Conservation (phyloP, 208 protist species). For the Leishmania guyanensis region DNA sequence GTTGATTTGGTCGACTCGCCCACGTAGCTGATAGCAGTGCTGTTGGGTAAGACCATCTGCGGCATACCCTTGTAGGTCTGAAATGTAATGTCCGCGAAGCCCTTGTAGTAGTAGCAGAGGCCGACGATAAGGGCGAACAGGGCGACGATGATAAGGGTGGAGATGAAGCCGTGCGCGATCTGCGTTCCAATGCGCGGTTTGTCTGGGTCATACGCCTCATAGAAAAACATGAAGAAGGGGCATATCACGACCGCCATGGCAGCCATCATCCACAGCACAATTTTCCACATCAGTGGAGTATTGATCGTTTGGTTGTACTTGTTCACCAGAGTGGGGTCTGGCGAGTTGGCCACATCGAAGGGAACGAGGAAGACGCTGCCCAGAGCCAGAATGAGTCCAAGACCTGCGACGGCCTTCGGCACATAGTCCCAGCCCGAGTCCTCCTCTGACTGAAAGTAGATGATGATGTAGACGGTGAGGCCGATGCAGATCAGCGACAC, state of each 20-base stretch:
- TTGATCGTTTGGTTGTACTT: slow-evolving; percentile 75
- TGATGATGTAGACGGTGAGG: slow-evolving; percentile 59
- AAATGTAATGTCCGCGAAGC: slow-evolving; percentile 47
- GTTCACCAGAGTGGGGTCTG: slow-evolving; percentile 60
- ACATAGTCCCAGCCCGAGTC: slow-evolving; percentile 53
- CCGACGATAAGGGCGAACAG: slow-evolving; percentile 62
- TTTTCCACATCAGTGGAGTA: slow-evolving; percentile 86
- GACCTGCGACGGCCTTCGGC: slow-evolving; percentile 69
- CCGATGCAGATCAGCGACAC: slow-evolving; percentile 59
- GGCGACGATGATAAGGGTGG: slow-evolving; percentile 57
- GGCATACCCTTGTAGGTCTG: slow-evolving; percentile 38
- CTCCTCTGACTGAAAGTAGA: slow-evolving; percentile 79
- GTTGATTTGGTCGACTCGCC: slow-evolving; percentile 22
- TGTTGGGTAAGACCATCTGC: slow-evolving; percentile 32
- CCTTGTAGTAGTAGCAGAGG: slow-evolving; percentile 59
- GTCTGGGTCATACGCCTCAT: slow-evolving; percentile 92
- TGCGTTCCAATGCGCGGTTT: slow-evolving; percentile 57
- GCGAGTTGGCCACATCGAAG: slow-evolving; percentile 91
- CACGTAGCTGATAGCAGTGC: slow-evolving; percentile 13
- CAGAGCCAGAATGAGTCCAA: slow-evolving; percentile 78
- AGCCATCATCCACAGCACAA: slow-evolving; percentile 81
- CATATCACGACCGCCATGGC: slow-evolving; percentile 80
- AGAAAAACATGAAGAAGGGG: slow-evolving; percentile 94
- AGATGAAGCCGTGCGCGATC: slow-evolving; percentile 71
- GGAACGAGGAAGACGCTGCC: slow-evolving; percentile 91